phyloP scores from a whole-genome alignment of 768 basidiomycete species.

The Exsudoporus frostii region DNA sequence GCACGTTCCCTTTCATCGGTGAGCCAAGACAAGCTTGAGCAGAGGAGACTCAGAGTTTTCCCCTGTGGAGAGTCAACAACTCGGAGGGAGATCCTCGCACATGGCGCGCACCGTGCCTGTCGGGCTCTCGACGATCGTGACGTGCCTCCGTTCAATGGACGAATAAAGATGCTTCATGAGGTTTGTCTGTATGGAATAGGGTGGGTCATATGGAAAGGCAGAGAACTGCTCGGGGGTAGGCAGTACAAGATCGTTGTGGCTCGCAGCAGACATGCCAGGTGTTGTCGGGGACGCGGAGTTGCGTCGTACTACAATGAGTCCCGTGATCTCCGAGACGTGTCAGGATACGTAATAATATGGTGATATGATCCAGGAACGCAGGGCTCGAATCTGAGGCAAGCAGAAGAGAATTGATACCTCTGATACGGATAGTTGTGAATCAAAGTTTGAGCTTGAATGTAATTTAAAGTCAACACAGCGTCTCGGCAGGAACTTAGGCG shows the following conservation, averaged over 20 bases:
- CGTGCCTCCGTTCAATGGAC: slow-evolving; percentile 67
- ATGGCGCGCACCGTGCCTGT: slow-evolving; percentile 71
- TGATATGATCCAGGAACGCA: slow-evolving; percentile 10
- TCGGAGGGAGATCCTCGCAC: background rate
- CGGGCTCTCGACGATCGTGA: slow-evolving; percentile 85
- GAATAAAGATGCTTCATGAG: slow-evolving; percentile 87
- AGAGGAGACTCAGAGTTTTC: slow-evolving; percentile 81
- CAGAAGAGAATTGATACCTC: slow-evolving; percentile 9
- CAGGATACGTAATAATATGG: background rate
- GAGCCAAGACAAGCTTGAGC: slow-evolving; percentile 73
- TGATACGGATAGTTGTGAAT: slow-evolving; percentile 5
- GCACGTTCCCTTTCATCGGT: slow-evolving; percentile 67
- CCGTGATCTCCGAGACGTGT: slow-evolving; percentile 9
- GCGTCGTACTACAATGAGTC: background rate
- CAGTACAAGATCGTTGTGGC: slow-evolving; percentile 34
- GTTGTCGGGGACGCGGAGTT: no score
- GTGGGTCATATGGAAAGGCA: slow-evolving; percentile 79
- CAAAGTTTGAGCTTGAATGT: slow-evolving; percentile 17
- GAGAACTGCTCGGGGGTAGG: slow-evolving; percentile 67
- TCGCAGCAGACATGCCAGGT: slow-evolving; percentile 7
- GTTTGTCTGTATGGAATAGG: slow-evolving; percentile 80
- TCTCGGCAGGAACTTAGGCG: slow-evolving; percentile 23
- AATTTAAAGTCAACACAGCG: slow-evolving; percentile 26
- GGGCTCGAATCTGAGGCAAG: background rate
- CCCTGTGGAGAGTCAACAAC: slow-evolving; percentile 48